Conservation (phyloP, 805 yeast species). For the Ogataea paradorogensis region DNA sequence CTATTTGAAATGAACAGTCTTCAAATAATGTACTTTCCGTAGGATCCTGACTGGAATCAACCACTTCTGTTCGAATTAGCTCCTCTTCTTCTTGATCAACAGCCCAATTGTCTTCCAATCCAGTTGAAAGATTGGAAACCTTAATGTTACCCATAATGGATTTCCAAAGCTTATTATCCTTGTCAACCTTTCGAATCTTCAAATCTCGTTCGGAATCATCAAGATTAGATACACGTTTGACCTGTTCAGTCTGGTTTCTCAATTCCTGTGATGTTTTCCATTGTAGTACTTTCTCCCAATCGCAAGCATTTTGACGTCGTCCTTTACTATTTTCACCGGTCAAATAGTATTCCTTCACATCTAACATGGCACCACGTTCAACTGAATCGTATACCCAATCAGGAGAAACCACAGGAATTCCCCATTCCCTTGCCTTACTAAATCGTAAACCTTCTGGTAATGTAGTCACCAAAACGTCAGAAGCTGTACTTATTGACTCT, state of each 20-base stretch:
- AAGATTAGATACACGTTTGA: neutral
- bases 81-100: constrained; percentile 10
- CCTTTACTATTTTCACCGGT: constrained; percentile 19
- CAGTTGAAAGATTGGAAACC: constrained; percentile 10
- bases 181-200: constrained; percentile 25
- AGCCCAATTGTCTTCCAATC: constrained; percentile 11
- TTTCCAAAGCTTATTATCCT: constrained; percentile 23
- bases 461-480: constrained; percentile 47
- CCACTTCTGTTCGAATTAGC: neutral
- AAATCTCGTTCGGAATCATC: constrained; percentile 23
- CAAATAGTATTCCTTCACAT: constrained; percentile 38
- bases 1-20: constrained; percentile 16
- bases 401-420: constrained; percentile 52
- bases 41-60: neutral
- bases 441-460: constrained; percentile 52
- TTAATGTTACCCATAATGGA: constrained; percentile 25
- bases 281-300: constrained; percentile 33
- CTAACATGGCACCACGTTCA: constrained; percentile 42
- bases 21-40: constrained; percentile 15
- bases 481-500: constrained; percentile 45
- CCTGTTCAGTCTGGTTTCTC: constrained; percentile 12
- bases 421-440: constrained; percentile 51
- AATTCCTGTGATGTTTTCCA: constrained; percentile 16
- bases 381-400: constrained; percentile 48
- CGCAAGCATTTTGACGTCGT: constrained; percentile 34